Evolutionary conservation across 352 stramenopile genomes (phyloP).

Genomic region (Globisporangium acanthophoron): DNA sequence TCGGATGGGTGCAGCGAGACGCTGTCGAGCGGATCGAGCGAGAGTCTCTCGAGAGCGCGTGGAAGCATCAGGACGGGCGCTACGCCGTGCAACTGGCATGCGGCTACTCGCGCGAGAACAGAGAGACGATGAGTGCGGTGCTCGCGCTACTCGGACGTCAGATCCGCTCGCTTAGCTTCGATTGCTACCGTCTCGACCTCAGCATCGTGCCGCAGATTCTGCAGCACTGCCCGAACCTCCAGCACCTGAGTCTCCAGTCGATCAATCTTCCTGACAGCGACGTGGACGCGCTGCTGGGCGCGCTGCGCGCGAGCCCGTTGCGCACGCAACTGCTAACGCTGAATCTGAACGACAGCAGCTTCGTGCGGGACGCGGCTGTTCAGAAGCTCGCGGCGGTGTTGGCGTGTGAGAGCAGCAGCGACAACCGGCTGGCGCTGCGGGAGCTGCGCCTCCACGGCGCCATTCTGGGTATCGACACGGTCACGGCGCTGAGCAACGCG

Average conservation of each 20-base stretch:
- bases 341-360: background rate
- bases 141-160: background rate
- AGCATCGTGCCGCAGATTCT: background rate
- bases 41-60: background rate
- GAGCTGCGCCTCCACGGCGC: background rate
- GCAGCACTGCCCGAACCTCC: constrained; percentile 1
- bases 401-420: background rate
- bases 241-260: background rate
- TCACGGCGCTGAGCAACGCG: background rate
- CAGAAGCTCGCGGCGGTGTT: background rate
- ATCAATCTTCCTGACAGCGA: background rate
- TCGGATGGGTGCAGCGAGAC: background rate
- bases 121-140: background rate
- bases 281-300: background rate
- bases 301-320: background rate
- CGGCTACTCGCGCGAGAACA: background rate
- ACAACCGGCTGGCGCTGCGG: background rate
- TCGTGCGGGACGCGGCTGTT: background rate
- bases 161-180: background rate
- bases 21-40: constrained; percentile 1
- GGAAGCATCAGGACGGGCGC: background rate
- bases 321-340: background rate
- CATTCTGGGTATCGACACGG: background rate
- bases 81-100: background rate
- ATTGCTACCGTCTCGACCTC: background rate